phyloP scores from a whole-genome alignment of 306 rosid species.

The Spatholobus suberectus region DNA sequence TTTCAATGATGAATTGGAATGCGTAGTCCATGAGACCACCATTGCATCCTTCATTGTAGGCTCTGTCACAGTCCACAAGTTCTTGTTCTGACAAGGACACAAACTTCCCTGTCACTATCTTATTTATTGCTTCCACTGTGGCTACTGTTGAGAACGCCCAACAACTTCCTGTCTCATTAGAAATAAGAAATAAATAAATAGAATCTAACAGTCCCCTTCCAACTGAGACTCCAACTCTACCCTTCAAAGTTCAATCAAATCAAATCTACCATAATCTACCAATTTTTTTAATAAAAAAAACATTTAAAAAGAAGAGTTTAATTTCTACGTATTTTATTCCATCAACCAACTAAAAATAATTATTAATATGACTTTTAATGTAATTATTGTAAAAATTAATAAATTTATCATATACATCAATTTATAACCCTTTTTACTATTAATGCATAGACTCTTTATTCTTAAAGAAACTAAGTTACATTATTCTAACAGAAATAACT shows the following conservation, averaged over 20 bases:
- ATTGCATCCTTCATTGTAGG: constrained; percentile 74
- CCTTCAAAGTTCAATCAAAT: constrained; percentile 14
- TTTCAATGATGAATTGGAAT: constrained; percentile 74
- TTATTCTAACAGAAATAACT: not conserved
- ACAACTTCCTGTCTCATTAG: constrained; percentile 70
- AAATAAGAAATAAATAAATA: not conserved
- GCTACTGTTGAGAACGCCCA: constrained; percentile 96
- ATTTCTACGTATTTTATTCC: too few relatives aligned
- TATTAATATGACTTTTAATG: too few relatives aligned
- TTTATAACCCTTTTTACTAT: too few relatives aligned
- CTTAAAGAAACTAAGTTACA: too few relatives aligned
- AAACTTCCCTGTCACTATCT: constrained; percentile 73
- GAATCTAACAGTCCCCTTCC: not conserved
- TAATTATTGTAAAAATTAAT: too few relatives aligned
- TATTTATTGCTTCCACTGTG: constrained; percentile 84
- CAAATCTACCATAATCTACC: not conserved
- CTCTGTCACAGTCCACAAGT: constrained; percentile 81
- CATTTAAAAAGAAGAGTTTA: too few relatives aligned
- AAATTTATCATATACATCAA: too few relatives aligned
- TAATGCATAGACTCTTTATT: too few relatives aligned
- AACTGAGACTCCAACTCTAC: not conserved
- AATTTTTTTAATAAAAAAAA: not conserved
- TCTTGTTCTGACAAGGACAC: constrained; percentile 91
- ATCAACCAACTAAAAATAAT: too few relatives aligned
- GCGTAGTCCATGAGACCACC: constrained; percentile 97